A percentile compares a stretch with the other conserved stretches of the same genome.
Conservation (phyloP, 345 rosid genomes). For the Euphorbia peplus region DNA sequence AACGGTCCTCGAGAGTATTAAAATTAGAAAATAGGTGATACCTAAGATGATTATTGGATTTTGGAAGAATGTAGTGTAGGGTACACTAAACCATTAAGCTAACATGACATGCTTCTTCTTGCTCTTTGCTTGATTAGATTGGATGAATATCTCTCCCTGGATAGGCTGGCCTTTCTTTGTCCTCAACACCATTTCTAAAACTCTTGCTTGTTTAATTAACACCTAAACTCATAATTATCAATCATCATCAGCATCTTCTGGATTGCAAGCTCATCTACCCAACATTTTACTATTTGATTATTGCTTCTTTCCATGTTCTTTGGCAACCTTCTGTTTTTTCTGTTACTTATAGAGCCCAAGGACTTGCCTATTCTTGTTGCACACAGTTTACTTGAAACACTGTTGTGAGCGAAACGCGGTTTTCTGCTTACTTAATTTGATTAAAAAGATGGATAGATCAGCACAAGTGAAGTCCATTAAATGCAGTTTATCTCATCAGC, state of each 20-base stretch:
- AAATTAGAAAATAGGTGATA: not conserved
- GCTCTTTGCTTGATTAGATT: constrained; percentile 7
- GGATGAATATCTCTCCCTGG: constrained; percentile 5
- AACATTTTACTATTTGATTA: constrained; percentile 13
- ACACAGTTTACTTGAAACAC: not conserved
- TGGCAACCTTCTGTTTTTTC: not conserved
- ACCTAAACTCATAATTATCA: not conserved
- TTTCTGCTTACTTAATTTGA: too few relatives aligned
- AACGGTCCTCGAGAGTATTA: too few relatives aligned
- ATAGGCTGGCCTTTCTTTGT: constrained; percentile 28
- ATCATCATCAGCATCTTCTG: too few relatives aligned
- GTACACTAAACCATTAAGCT: constrained; percentile 7
- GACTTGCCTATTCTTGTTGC: not conserved
- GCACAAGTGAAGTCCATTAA: constrained; percentile 12
- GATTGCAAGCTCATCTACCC: not conserved
- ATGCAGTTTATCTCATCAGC: constrained; percentile 3
- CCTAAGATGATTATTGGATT: constrained; percentile 17
- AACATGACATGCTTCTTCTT: constrained; percentile 24
- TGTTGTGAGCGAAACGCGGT: too few relatives aligned
- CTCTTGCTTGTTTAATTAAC: not conserved
- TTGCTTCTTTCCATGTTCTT: not conserved
- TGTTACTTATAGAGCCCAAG: constrained; percentile 2
- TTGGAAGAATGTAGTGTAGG: constrained; percentile 21
- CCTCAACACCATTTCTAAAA: constrained; percentile 1
- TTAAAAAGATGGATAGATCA: constrained; percentile 17